phyloP scores from a whole-genome alignment of 805 yeast species.

The Candida hungchunana region DNA sequence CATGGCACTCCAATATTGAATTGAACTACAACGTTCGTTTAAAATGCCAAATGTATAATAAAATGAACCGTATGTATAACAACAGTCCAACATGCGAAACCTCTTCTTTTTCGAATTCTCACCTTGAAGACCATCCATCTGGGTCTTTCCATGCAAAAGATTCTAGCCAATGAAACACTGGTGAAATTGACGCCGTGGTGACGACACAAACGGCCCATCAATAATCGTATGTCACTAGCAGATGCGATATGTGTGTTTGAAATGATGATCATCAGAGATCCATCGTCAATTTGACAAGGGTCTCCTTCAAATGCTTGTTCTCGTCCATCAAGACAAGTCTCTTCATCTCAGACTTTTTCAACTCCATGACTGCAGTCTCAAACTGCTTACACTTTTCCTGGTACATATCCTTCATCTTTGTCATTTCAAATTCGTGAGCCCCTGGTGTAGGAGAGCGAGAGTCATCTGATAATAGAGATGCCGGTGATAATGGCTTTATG shows the following conservation, averaged over 20 bases:
- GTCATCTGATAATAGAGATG: conserved; percentile 31
- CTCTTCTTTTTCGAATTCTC: no score
- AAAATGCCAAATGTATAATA: no score
- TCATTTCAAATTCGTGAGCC: conserved; percentile 4
- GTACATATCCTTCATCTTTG: conserved; percentile 29
- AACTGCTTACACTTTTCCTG: conserved; percentile 31
- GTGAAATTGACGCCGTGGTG: no score
- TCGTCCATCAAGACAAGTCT: conserved; percentile 34
- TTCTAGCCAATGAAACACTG: no score
- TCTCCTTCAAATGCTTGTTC: conserved; percentile 32
- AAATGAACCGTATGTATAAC: no score
- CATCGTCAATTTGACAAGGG: conserved; percentile 22
- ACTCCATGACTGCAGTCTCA: conserved; percentile 28
- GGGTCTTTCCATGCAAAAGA: no score
- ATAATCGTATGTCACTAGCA: no score
- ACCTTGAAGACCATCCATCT: no score
- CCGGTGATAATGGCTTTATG: conserved; percentile 31
- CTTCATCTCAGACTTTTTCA: conserved; percentile 34
- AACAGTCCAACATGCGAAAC: no score
- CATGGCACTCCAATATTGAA: no score
- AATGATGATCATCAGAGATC: conserved; percentile 8
- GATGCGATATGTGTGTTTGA: background rate
- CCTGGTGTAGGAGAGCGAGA: conserved; percentile 21
- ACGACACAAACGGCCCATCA: no score
- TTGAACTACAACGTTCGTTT: no score